phyloP scores from a whole-genome alignment of 163 green algal species.

The Prototheca cutis region DNA sequence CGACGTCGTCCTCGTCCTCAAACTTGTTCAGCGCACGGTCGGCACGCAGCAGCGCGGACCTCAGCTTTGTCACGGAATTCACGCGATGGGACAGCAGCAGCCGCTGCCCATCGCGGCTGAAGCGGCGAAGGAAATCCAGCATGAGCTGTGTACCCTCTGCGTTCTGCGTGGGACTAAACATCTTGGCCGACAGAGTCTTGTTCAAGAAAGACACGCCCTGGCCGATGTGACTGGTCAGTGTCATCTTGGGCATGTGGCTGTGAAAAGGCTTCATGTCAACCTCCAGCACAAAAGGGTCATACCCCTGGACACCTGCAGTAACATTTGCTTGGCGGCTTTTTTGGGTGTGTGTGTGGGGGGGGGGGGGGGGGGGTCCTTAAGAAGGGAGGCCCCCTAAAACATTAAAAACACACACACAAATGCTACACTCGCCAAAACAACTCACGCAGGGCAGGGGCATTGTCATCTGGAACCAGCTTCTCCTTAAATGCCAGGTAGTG shows the following conservation, averaged over 20 bases:
- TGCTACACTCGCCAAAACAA: too few relatives aligned
- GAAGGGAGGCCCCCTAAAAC: too few relatives aligned
- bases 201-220: slow-evolving; percentile 65
- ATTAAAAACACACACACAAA: too few relatives aligned
- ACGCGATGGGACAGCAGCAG: slow-evolving; percentile 22
- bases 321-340: too few relatives aligned
- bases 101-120: slow-evolving; percentile 26
- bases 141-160: slow-evolving; percentile 24
- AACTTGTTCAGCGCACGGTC: slow-evolving; percentile 34
- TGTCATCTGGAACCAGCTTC: slow-evolving; percentile 33
- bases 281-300: slow-evolving; percentile 44
- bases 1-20: slow-evolving; percentile 33
- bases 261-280: slow-evolving; percentile 54
- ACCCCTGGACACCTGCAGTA: slow-evolving; percentile 19
- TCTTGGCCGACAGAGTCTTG: slow-evolving; percentile 23
- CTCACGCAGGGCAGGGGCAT: too few relatives aligned
- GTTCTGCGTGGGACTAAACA: slow-evolving; percentile 24
- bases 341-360: too few relatives aligned
- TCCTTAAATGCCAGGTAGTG: slow-evolving; percentile 72
- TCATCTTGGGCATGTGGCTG: slow-evolving; percentile 37
- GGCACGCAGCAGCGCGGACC: slow-evolving; percentile 16
- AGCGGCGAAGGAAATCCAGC: slow-evolving; percentile 33
- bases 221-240: slow-evolving; percentile 38
- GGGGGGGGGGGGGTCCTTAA: neutral
- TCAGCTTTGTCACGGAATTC: slow-evolving; percentile 21